Evolutionary conservation across 2,329 filamentous ascomycete species (phyloP).

Genomic region (Trichoderma koningii): DNA sequence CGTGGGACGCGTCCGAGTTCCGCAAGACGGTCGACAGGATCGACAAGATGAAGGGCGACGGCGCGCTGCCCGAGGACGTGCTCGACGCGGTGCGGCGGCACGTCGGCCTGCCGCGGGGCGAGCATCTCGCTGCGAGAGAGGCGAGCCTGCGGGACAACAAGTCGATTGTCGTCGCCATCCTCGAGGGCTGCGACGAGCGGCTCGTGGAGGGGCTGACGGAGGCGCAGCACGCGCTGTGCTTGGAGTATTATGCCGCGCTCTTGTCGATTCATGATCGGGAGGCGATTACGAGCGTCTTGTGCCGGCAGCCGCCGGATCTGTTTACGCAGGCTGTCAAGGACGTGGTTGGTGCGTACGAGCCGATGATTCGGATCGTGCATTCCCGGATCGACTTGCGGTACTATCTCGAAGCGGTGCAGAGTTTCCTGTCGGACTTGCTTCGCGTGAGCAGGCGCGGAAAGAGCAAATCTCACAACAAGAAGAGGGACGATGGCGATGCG

Average conservation of each 20-base stretch:
- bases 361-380: constrained; percentile 72
- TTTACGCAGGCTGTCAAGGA: constrained; percentile 70
- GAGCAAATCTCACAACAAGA: constrained; percentile 25
- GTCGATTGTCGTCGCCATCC: constrained; percentile 69
- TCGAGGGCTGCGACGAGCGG: constrained; percentile 54
- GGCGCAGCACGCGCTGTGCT: constrained; percentile 62
- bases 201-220: constrained; percentile 54
- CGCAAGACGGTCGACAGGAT: constrained; percentile 65
- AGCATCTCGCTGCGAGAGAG: constrained; percentile 61
- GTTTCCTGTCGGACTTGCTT: constrained; percentile 72
- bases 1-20: constrained; percentile 73
- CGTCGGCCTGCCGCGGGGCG: constrained; percentile 52
- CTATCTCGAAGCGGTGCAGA: constrained; percentile 66
- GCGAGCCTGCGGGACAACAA: constrained; percentile 52
- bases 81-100: constrained; percentile 63
- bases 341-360: constrained; percentile 68
- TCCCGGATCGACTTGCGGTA: constrained; percentile 70
- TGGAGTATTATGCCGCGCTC: constrained; percentile 71
- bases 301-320: constrained; percentile 68
- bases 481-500: neutral
- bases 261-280: constrained; percentile 74
- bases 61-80: constrained; percentile 58
- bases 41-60: constrained; percentile 59
- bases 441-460: constrained; percentile 54
- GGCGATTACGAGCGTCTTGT: constrained; percentile 66